Evolutionary conservation across 2,329 filamentous ascomycete genomes (phyloP), one percentile per base, ranked within the genome.

Genomic region (Penicillium sp.): DNA sequence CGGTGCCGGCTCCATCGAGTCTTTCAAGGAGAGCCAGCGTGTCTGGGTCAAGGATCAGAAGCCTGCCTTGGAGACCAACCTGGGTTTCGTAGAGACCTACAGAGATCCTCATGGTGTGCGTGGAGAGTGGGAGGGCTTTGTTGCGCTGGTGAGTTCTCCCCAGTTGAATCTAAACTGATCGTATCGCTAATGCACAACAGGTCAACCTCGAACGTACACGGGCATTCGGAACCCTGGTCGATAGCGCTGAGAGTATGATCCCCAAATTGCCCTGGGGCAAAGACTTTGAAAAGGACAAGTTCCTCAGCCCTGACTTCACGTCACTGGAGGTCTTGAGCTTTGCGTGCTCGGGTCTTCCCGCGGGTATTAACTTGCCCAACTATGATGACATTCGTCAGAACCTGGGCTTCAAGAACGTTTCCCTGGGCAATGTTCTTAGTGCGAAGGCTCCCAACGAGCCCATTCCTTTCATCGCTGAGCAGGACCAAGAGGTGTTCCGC

Each of bases 211-310:
- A 97, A 72, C 87, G 93, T 18, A 99, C 93, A 1, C 84, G 84
- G 54, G 91, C 92, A 1, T 97, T 97, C 69, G 89, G 88, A 7
- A 88, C 89, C 63, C 84, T 97, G 1, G 94, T 97, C 4, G 82
- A 87, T 18, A 87, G 87, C 23, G 92, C 94, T 0, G 89, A 92
- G 10, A 79, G 80, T 42, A 87, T 96, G 70, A 97, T 99, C 48
- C 91, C 92, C 6, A 86, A 95, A 58, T 79, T 99, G 13, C 94
- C 94, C 0, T 99, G 94, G 94, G 79, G 81, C 31, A 83, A 84
- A 43, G 89, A 91, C 0, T 99, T 97, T 62, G 94, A 99, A 71
- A 97, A 97, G 75, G 92, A 97, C 78, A 92, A 89, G 68, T 99
- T 99, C 75, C 77, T 96, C 31, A 93, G 91, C 48, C 94, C 94